Percentiles rank a stretch among this genome's conserved stretches.
Evolutionary conservation across 2,329 filamentous ascomycete genomes (phyloP).

Genomic region (Elsinoe arachidis): DNA sequence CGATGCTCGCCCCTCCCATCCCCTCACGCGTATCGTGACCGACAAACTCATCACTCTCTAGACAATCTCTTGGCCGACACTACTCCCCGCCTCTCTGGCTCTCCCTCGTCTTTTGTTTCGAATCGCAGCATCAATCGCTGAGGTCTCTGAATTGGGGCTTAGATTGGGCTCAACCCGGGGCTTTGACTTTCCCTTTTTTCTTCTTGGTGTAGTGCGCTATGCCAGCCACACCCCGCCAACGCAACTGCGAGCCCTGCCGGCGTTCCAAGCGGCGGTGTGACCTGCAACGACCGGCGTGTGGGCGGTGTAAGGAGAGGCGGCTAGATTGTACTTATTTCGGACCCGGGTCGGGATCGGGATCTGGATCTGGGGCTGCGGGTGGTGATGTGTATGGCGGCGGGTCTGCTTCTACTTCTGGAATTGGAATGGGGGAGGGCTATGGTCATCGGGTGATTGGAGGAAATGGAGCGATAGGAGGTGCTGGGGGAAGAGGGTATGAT

Average conservation of each 20-base stretch:
- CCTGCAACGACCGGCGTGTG: not conserved
- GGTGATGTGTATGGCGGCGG: not conserved
- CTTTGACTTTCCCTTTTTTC: no score
- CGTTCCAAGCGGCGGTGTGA: conserved; percentile 3
- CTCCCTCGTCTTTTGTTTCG: no score
- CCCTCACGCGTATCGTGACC: no score
- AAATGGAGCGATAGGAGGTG: no score
- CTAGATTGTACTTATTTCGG: not conserved
- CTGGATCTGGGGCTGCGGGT: not conserved
- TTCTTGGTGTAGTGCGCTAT: not conserved
- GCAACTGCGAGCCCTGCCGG: conserved; percentile 6
- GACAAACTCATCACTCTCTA: no score
- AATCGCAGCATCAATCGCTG: no score
- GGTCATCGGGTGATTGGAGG: no score
- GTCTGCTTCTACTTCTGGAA: not conserved
- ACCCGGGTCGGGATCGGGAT: not conserved
- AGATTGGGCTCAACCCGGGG: not conserved
- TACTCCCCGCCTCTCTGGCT: no score
- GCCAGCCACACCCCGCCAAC: not conserved
- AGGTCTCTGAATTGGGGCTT: not conserved
- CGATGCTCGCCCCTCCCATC: no score
- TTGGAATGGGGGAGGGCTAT: not conserved
- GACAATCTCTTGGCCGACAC: no score
- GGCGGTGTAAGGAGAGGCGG: not conserved
- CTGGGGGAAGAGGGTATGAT: not conserved